These are phyloP conservation scores for Xylariaceae sp. DNA, from an alignment of 2,329 filamentous ascomycete genomes.

Conservation along the genomic window DNA sequence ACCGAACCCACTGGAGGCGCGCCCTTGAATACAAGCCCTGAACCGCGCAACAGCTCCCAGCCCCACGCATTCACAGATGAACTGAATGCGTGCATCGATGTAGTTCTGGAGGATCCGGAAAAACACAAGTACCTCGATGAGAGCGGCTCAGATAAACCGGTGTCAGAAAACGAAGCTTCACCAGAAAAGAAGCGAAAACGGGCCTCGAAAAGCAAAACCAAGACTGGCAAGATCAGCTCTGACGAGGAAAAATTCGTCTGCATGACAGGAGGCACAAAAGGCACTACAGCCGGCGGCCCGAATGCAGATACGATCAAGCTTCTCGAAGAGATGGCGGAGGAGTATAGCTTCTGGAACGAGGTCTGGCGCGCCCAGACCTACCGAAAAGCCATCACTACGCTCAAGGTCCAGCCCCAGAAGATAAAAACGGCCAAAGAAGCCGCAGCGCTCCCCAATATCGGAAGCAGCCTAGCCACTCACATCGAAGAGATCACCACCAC, in stretches of 20 bases:
- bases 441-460: conserved; percentile 60
- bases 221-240: background rate
- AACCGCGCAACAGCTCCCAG: background rate
- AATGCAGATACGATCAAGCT: conserved; percentile 73
- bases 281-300: conserved; percentile 50
- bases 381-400: conserved; percentile 66
- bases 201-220: background rate
- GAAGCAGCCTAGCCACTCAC: conserved; percentile 68
- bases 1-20: background rate
- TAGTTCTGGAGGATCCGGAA: conserved; percentile 16
- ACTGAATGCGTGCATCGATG: conserved; percentile 14
- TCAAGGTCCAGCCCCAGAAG: conserved; percentile 59
- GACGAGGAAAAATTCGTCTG: conserved; percentile 50
- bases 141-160: conserved; percentile 1
- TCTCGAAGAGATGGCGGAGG: conserved; percentile 70
- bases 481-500: conserved; percentile 86
- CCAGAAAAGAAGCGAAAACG: conserved; percentile 8
- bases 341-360: conserved; percentile 71
- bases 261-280: conserved; percentile 46
- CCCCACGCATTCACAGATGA: conserved; percentile 7
- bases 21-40: background rate
- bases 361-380: conserved; percentile 73
- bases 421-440: conserved; percentile 68
- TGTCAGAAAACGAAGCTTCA: conserved; percentile 3
- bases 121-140: conserved; percentile 11